Base-by-base conservation (phyloP, 305 asterid genomes). In the Ajuga reptans region DNA sequence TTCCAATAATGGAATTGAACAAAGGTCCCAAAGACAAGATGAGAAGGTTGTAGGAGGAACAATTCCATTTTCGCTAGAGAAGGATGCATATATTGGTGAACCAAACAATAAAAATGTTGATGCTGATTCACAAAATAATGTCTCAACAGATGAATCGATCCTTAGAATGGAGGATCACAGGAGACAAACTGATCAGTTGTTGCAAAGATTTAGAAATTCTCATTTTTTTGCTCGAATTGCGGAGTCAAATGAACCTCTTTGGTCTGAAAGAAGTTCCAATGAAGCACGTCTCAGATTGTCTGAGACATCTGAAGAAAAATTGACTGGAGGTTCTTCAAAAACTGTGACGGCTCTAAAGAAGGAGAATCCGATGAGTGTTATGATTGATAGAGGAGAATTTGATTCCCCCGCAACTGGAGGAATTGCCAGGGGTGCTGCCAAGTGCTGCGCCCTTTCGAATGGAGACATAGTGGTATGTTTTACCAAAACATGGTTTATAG, bases 401-500 rank as follows among this genome's bases (percentile, higher is more conserved):
- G 87, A 94, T 83, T 84, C 95, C 62, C 85, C 83, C 56, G 75
- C 87, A 68, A 85, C 96, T 2, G 99, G 97, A 36, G 99, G 99
- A 54, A 75, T 87, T 59, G 96, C 96, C 73, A 85, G 99, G 83
- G 91, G 91, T 80, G 88, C 90, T 72, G 83, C 86, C 74, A 82
- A 87, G 77, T 94, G 96, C 76, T 79, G 76, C 70, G 69, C 99
- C 73, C 95, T 93, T 59, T 47, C 92, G 66, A 93, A 89, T 79
- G 99, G 99, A 79, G 97, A 93, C 68, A 81, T 91, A 86, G 99
- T 85, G 99, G 99, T 94, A 83, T 78, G 89, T 78, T 85, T 81
- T 31, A 50, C 46, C 74, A 54, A 68, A 77, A 78, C 75, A 67
- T 37, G 64, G 41, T 41, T 59, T 15, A 50, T 67, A 49, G 57